phyloP scores from a whole-genome alignment of 441 rosid species.

The Eruca vesicaria region DNA sequence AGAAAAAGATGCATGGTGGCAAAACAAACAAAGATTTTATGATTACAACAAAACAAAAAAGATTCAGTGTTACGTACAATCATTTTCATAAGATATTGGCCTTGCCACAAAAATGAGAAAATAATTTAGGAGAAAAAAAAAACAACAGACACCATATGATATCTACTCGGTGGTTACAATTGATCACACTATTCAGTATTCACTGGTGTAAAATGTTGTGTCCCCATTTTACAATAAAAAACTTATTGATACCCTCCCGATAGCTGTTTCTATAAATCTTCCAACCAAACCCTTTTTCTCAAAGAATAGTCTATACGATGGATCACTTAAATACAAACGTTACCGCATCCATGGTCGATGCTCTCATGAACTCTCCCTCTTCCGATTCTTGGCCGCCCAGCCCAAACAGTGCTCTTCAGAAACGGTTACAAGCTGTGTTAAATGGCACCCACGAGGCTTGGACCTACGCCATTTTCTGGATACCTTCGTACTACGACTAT shows the following conservation, averaged over 20 bases:
- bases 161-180: not conserved
- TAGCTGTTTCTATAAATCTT: not conserved
- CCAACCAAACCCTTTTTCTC: not conserved
- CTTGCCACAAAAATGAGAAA: not conserved
- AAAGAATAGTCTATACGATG: not conserved
- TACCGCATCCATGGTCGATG: conserved; percentile 58
- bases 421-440: conserved; percentile 70
- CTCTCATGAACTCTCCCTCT: conserved; percentile 50
- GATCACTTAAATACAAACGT: not conserved
- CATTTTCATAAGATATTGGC: not conserved
- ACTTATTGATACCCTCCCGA: not conserved
- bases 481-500: conserved; percentile 56
- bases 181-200: too few species aligned
- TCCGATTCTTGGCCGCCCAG: conserved; percentile 54
- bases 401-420: conserved; percentile 68
- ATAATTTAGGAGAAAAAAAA: not conserved
- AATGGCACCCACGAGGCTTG: conserved; percentile 65
- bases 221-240: not conserved
- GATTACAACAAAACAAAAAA: not conserved
- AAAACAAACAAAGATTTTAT: not conserved
- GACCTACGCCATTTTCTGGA: conserved; percentile 95
- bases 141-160: not conserved
- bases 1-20: not conserved
- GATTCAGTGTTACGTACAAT: not conserved
- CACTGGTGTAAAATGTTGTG: not conserved